Evolutionary conservation across 768 basidiomycete species (phyloP), one percentile per base, ranked within the genome.

Genomic region (Austroboletus festivus): DNA sequence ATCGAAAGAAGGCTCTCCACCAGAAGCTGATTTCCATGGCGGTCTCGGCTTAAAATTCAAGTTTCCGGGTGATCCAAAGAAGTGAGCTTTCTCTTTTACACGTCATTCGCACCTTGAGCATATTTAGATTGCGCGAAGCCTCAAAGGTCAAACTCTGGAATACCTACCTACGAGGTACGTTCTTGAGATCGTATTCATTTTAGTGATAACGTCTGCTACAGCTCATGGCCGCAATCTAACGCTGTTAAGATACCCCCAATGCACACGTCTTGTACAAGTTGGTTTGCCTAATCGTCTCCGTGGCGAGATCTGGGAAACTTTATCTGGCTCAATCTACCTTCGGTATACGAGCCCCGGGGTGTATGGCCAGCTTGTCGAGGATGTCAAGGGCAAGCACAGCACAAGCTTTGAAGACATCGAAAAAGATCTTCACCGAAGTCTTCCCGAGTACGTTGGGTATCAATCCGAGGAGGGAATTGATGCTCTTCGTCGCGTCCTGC

Each of bases 361-460:
- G 46, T 99, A 96, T 64, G 76, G 81, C 12, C 73, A 75, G 8
- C 74, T 98, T 15, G 69, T 97, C 5, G 77, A 81, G 45, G 82
- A 90, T 44, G 83, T 93, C 65, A 75, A 77, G 50, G 93, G 91
- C 7, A 79, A 82, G 50, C 85, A 81, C 19, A 92, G 78, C 42
- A 88, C 88, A 9, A 92, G 92, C 55, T 95, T 94, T 1, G 96
- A 99, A 62, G 96, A 99, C 64, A 99, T 99, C 37, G 96, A 98
- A 73, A 99, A 99, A 67, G 96, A 99, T 66, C 69, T 99, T 22
- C 94, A 96, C 68, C 78, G 96, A 30, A 93, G 91, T 72, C 71
- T 99, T 47, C 96, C 96, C 0, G 96, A 99, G 64, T 99, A 97
- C 67, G 85, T 91, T 16, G 96, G 93, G 3, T 99, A 96, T 64